Conservation (phyloP, 1,284 basidiomycete species). For the Schizophyllum commune region DNA sequence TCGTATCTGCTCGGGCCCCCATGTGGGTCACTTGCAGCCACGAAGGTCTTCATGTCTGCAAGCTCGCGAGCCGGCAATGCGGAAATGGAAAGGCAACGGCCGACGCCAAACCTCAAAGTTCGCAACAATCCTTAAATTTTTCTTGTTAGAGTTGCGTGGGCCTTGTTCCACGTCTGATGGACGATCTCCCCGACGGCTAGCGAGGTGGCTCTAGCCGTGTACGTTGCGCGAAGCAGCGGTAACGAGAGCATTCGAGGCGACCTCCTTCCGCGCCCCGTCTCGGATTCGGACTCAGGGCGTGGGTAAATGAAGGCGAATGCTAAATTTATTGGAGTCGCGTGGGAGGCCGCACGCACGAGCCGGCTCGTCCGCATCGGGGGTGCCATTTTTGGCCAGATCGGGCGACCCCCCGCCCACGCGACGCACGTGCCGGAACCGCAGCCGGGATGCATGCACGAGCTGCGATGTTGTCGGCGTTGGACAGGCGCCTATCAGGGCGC, state of each 20-base stretch:
- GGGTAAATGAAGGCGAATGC: background rate
- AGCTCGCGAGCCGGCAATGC: background rate
- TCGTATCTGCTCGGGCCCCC: background rate
- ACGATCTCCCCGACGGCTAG: too few relatives aligned
- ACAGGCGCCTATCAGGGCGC: background rate
- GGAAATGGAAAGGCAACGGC: background rate
- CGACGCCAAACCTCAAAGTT: background rate
- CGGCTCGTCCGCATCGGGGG: background rate
- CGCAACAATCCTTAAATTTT: too few relatives aligned
- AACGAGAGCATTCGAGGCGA: too few relatives aligned
- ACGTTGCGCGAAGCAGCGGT: too few relatives aligned
- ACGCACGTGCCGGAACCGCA: background rate
- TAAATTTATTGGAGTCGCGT: background rate
- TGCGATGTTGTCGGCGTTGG: background rate
- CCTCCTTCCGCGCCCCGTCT: background rate
- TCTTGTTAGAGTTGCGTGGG: too few relatives aligned
- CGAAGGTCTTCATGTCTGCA: background rate
- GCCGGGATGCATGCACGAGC: background rate
- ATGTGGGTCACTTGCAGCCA: background rate
- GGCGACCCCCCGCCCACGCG: background rate
- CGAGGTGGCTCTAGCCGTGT: too few relatives aligned
- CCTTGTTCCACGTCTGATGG: too few relatives aligned
- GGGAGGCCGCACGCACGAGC: background rate
- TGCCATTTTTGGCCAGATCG: background rate
- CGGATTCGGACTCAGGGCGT: background rate